These are phyloP conservation scores for Caryopteris hybrid DNA, from an alignment of 305 asterid genomes.

Conservation along the genomic window DNA sequence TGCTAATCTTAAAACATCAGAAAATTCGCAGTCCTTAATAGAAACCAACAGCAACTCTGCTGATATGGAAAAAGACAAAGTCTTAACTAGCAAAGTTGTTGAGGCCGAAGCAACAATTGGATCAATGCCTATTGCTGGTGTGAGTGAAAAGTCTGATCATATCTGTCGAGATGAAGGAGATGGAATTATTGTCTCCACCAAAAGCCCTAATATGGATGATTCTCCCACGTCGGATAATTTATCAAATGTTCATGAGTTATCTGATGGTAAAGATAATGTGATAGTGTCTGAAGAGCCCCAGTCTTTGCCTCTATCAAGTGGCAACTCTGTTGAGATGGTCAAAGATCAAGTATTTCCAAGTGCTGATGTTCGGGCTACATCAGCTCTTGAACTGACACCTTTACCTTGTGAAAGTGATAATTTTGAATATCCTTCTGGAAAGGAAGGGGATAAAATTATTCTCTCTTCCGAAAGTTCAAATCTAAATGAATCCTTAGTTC, in stretches of 20 bases:
- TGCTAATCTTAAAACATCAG: constrained; percentile 18
- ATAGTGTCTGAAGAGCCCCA: constrained; percentile 21
- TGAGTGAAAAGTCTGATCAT: constrained; percentile 23
- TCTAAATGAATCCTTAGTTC: constrained; percentile 12
- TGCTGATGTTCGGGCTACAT: constrained; percentile 14
- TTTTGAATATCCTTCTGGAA: constrained; percentile 16
- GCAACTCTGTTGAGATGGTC: constrained; percentile 12
- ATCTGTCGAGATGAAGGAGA: constrained; percentile 12
- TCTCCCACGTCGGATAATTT: constrained; percentile 22
- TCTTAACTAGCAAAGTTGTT: neutral
- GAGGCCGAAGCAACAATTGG: constrained; percentile 17
- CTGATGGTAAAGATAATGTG: constrained; percentile 14
- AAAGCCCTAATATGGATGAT: constrained; percentile 18
- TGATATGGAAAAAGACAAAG: constrained; percentile 25
- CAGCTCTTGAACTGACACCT: constrained; percentile 19
- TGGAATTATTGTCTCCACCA: constrained; percentile 12
- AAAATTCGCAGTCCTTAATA: constrained; percentile 13
- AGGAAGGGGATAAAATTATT: constrained; percentile 10
- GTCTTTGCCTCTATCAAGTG: constrained; percentile 15
- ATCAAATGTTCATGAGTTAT: constrained; percentile 18
- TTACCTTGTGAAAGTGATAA: constrained; percentile 18
- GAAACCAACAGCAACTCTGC: constrained; percentile 12
- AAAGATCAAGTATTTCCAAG: constrained; percentile 14
- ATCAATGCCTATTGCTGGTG: constrained; percentile 21
- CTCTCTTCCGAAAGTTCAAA: constrained; percentile 17